Evolutionary conservation across 371 early-diverging fungal genomes (phyloP).

Genomic region (Saksenaea oblongispora): DNA sequence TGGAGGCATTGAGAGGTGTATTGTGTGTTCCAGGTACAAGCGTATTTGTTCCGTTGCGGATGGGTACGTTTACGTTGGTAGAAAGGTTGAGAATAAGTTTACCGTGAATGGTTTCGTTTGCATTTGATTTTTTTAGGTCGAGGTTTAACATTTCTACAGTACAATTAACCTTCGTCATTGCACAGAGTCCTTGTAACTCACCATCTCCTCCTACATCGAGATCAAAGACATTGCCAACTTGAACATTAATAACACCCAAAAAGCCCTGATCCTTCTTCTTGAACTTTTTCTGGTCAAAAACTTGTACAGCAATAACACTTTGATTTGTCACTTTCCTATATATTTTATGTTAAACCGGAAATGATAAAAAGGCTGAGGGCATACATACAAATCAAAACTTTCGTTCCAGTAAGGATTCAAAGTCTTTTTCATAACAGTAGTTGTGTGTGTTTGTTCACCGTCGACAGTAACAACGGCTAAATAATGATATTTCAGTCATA

Average conservation of each 20-base stretch:
- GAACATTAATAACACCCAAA: constrained; percentile 89
- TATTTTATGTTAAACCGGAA: not conserved
- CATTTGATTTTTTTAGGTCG: constrained; percentile 83
- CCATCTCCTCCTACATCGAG: constrained; percentile 72
- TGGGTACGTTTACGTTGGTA: constrained; percentile 56
- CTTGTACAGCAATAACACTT: constrained; percentile 88
- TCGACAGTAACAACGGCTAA: constrained; percentile 89
- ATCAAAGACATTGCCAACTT: constrained; percentile 81
- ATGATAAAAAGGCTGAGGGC: not conserved
- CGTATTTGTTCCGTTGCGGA: constrained; percentile 44
- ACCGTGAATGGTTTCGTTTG: constrained; percentile 83
- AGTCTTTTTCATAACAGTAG: constrained; percentile 75
- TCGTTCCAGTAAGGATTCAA: constrained; percentile 86
- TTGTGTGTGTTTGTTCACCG: constrained; percentile 82
- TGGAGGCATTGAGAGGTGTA: constrained; percentile 24
- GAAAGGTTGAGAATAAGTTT: constrained; percentile 76
- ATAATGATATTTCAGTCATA: not conserved
- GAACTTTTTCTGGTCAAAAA: constrained; percentile 96
- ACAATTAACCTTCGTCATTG: constrained; percentile 9
- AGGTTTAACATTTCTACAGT: constrained; percentile 80
- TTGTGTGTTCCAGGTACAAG: constrained; percentile 37
- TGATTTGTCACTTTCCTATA: constrained; percentile 68
- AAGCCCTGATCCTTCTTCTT: constrained; percentile 95
- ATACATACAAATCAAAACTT: constrained; percentile 65
- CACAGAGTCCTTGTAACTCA: constrained; percentile 21